Evolutionary conservation across 2,329 filamentous ascomycete species (phyloP), one percentile per base, ranked within the genome.

Genomic region (Elsinoe fawcettii): DNA sequence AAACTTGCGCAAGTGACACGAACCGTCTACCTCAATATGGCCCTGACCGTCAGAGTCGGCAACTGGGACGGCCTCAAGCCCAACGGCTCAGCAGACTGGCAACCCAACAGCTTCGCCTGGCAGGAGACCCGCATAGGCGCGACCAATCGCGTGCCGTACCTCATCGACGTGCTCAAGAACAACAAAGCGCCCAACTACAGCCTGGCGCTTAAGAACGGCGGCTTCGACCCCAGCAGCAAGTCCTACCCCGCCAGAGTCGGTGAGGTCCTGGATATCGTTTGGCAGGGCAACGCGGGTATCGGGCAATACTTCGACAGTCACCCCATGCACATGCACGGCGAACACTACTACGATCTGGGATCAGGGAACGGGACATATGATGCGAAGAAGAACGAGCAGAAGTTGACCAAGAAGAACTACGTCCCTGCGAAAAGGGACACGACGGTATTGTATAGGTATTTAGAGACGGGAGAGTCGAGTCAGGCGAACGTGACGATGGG

Each of bases 391-490:
- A 80, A 81, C 63, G 79, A 82, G 60, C 62, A 61, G 49, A 71
- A 65, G 55, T 64, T 78, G 30, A 57, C 65, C 27, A n/a, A n/a
- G 4, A 30, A 20, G 16, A 64, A 64, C 1, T 72, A 73, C 43
- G 69, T 64, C 4, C 75, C 76, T 1, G 70, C 75, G 2, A 61
- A 64, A 27, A 66, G 78, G 4, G 75, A 78, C 55, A 77, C 75
- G 0, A 82, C 80, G 1, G 75, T 81, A 61, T 69, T 86, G 2
- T 82, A 82, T 61, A 69, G 77, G 1, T 86, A 84, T 61, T 67
- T 66, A 0, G 61, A 67, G 2, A 71, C 71, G 22, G 61, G 61
- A 1, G 66, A 74, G 0, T 69, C 74, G 3, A 65, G 71, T 18
- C 6, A 9, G 39, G 43, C 54, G 39, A 46, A 47, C 37, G 18